Evolutionary conservation across 2,329 filamentous ascomycete species (phyloP).

Genomic region (Aureobasidium sp.): DNA sequence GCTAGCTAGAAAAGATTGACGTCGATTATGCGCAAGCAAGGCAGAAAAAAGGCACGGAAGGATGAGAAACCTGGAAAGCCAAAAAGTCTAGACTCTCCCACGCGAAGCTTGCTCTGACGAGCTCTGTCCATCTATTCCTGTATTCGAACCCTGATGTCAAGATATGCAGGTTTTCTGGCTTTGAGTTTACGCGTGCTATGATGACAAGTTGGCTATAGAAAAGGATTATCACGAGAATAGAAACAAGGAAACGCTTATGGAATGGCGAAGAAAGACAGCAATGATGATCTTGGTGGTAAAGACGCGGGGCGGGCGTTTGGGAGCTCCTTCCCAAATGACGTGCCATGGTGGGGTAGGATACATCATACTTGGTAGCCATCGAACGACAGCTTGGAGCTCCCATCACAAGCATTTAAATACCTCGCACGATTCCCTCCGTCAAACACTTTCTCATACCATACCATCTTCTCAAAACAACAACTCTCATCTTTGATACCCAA

Average conservation of each 20-base stretch:
- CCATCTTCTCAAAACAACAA: neutral
- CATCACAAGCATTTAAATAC: neutral
- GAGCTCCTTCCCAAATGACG: neutral
- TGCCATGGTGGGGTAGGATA: neutral
- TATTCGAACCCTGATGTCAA: neutral
- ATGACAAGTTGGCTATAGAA: neutral
- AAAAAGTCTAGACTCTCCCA: neutral
- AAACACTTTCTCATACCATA: conserved; percentile 2
- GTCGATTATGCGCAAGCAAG: neutral
- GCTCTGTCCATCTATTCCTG: conserved; percentile 4
- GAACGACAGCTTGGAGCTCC: neutral
- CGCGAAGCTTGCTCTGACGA: conserved; percentile 5
- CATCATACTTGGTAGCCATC: conserved; percentile 3
- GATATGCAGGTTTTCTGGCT: neutral
- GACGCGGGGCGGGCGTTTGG: neutral
- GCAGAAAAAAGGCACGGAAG: neutral
- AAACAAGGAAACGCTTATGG: neutral
- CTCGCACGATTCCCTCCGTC: neutral
- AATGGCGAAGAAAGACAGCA: neutral
- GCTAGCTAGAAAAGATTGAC: neutral
- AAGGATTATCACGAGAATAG: neutral
- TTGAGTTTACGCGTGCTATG: neutral
- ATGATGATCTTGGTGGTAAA: neutral
- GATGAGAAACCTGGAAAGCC: neutral
- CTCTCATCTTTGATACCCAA: neutral